Conservation (phyloP, 2,329 filamentous ascomycete species). For the Cryphonectria parasitica region DNA sequence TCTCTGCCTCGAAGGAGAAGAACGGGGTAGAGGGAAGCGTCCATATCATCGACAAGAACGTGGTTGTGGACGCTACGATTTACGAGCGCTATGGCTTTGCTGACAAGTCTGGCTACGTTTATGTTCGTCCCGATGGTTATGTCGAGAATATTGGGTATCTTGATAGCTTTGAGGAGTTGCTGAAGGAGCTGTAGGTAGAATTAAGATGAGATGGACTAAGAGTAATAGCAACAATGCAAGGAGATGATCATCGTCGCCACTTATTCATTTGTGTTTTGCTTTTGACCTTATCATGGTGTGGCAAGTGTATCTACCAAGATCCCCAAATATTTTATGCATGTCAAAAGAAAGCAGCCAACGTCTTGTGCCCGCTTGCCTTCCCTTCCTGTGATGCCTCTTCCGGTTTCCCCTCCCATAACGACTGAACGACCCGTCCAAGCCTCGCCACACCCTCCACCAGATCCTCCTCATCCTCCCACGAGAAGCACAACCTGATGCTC, state of each 20-base stretch:
- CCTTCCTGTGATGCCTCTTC: neutral
- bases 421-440: conserved; percentile 34
- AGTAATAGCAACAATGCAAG: neutral
- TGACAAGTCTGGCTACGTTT: conserved; percentile 34
- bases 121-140: conserved; percentile 40
- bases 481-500: conserved; percentile 69
- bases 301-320: neutral
- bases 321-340: neutral
- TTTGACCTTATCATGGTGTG: neutral
- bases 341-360: conserved; percentile 24
- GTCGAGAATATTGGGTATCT: conserved; percentile 37
- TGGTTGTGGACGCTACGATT: conserved; percentile 33
- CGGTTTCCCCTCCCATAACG: conserved; percentile 11
- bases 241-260: too few relatives aligned
- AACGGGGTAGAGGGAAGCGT: conserved; percentile 27
- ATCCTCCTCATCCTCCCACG: conserved; percentile 70
- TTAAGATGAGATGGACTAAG: neutral
- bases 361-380: neutral
- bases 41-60: conserved; percentile 27
- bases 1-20: conserved; percentile 27
- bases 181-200: neutral
- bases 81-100: conserved; percentile 38
- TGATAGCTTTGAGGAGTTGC: neutral
- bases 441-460: conserved; percentile 68
- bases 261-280: neutral